Evolutionary conservation across 805 yeast genomes (phyloP).

Genomic region (Wickerhamomyces pijperi): DNA sequence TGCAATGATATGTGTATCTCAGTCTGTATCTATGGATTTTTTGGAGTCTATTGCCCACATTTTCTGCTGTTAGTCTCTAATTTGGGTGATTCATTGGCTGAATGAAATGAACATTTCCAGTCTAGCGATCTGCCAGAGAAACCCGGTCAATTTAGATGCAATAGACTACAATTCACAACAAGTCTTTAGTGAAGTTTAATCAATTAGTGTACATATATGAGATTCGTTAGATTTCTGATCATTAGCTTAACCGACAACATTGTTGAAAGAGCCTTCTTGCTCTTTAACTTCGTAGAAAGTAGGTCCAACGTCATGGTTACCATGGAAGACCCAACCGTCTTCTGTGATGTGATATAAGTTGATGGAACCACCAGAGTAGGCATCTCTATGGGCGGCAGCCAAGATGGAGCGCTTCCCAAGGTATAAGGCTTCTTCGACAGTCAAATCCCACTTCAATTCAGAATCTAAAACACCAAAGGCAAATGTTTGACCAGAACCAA

Average conservation of each 20-base stretch:
- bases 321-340: slow-evolving; percentile 91
- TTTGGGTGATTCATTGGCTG: too few species aligned
- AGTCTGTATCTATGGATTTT: too few species aligned
- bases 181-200: too few species aligned
- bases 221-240: background rate
- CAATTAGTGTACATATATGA: background rate
- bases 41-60: too few species aligned
- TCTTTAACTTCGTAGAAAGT: slow-evolving; percentile 87
- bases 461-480: slow-evolving; percentile 97
- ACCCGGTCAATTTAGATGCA: too few species aligned
- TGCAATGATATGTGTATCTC: too few species aligned
- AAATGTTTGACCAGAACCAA: slow-evolving; percentile 98
- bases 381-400: slow-evolving; percentile 98
- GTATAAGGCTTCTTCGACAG: slow-evolving; percentile 87
- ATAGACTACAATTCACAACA: too few species aligned
- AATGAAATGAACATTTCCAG: too few species aligned
- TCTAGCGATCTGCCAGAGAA: too few species aligned
- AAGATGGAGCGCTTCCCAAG: slow-evolving; percentile 91
- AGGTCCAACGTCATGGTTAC: slow-evolving; percentile 86
- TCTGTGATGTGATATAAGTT: slow-evolving; percentile 90
- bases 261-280: slow-evolving; percentile 80
- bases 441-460: slow-evolving; percentile 81
- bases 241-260: slow-evolving; percentile 32
- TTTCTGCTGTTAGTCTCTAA: too few species aligned
- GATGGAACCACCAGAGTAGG: slow-evolving; percentile 93